phyloP scores from a whole-genome alignment of 192 early-diverging fungal genomes.

The Coemansia sp. region DNA sequence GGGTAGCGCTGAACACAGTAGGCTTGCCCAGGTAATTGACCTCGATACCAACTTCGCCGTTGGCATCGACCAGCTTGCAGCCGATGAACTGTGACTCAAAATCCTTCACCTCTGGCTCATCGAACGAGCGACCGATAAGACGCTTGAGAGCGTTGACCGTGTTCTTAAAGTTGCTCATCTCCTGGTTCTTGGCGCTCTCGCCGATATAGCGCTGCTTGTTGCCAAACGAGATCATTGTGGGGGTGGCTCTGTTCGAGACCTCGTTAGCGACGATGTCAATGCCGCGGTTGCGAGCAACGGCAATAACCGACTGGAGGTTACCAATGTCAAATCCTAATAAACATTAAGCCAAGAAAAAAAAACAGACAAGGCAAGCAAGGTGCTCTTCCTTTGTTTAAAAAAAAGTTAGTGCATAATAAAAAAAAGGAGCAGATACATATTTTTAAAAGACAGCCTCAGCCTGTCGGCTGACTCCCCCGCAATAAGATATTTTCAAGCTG shows the following conservation, averaged over 20 bases:
- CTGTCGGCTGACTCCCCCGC: background rate
- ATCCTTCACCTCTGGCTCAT: conserved; percentile 80
- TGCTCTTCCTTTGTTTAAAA: background rate
- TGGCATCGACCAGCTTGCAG: conserved; percentile 73
- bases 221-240: conserved; percentile 92
- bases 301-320: conserved; percentile 93
- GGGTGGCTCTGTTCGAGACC: conserved; percentile 94
- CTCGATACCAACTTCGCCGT: conserved; percentile 83
- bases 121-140: conserved; percentile 80
- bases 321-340: conserved; percentile 95
- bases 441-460: background rate
- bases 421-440: background rate
- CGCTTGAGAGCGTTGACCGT: conserved; percentile 91
- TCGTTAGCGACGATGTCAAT: conserved; percentile 98
- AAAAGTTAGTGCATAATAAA: background rate
- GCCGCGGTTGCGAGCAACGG: conserved; percentile 96
- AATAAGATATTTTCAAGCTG: background rate
- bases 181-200: conserved; percentile 91
- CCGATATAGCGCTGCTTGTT: conserved; percentile 94
- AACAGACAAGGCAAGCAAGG: background rate
- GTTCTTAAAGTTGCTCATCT: conserved; percentile 97
- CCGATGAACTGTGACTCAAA: conserved; percentile 84
- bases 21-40: conserved; percentile 80
- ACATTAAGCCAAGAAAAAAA: conserved; percentile 17
- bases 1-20: conserved; percentile 79